A percentile compares a stretch with the other conserved stretches of the same genome.
Conservation (phyloP, 192 early-diverging fungal genomes). For the Pilobolus umbonatus region DNA sequence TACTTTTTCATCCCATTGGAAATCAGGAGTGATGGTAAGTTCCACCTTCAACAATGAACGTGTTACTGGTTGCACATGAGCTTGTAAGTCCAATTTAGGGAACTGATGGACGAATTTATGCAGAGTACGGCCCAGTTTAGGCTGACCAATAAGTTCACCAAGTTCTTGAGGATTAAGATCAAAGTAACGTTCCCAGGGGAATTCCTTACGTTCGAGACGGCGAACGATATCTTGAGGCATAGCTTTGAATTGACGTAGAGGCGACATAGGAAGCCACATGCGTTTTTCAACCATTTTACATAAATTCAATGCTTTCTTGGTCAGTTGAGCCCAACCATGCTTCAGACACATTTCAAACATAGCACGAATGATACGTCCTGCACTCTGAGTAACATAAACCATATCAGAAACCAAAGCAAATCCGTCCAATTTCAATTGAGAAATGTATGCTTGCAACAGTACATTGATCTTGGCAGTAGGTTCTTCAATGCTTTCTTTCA, state of each 20-base stretch:
- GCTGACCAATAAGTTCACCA: slow-evolving; percentile 82
- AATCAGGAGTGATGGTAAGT: slow-evolving; percentile 90
- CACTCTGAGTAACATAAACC: slow-evolving; percentile 97
- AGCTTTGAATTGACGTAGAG: slow-evolving; percentile 85
- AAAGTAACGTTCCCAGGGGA: slow-evolving; percentile 92
- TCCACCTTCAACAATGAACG: slow-evolving; percentile 87
- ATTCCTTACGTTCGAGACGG: slow-evolving; percentile 87
- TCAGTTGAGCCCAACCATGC: slow-evolving; percentile 89
- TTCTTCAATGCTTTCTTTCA: slow-evolving; percentile 90
- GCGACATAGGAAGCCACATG: slow-evolving; percentile 95
- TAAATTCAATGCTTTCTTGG: slow-evolving; percentile 81
- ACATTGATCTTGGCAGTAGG: slow-evolving; percentile 93
- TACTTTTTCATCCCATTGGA: slow-evolving; percentile 87
- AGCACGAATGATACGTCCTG: slow-evolving; percentile 88
- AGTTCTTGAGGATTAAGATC: slow-evolving; percentile 90
- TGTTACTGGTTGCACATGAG: slow-evolving; percentile 91
- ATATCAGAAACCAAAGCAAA: slow-evolving; percentile 97
- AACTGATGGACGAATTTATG: slow-evolving; percentile 91
- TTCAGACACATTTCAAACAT: slow-evolving; percentile 95
- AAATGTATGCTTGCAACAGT: slow-evolving; percentile 91
- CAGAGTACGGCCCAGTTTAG: slow-evolving; percentile 85
- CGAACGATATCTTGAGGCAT: slow-evolving; percentile 80
- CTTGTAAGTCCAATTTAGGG: slow-evolving; percentile 85
- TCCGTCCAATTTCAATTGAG: slow-evolving; percentile 87
- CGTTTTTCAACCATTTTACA: slow-evolving; percentile 97